Conservation (phyloP, 73 alveolate genomes). For the Paramecium sonneborni region DNA sequence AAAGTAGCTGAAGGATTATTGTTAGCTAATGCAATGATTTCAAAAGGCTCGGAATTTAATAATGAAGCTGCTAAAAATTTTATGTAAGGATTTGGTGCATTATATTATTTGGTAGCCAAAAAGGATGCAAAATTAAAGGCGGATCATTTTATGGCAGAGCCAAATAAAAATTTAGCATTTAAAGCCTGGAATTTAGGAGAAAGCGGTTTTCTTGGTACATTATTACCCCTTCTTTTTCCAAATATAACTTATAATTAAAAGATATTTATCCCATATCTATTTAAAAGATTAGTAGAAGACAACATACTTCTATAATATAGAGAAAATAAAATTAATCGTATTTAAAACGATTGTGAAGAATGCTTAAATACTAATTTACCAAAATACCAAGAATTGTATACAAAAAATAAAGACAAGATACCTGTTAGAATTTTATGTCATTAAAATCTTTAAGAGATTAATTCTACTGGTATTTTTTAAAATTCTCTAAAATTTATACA, state of each 20-base stretch:
- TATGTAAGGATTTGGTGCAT: conserved; percentile 58
- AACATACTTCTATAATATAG: conserved; percentile 21
- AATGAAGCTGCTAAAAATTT: neutral
- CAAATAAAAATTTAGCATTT: conserved; percentile 9
- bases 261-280: conserved; percentile 23
- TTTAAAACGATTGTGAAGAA: conserved; percentile 2
- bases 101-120: conserved; percentile 47
- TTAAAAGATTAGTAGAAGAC: conserved; percentile 11
- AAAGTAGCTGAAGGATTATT: conserved; percentile 51
- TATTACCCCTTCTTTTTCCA: conserved; percentile 50
- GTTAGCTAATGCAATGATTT: conserved; percentile 61
- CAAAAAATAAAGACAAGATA: neutral
- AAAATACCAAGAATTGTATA: neutral
- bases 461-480: neutral
- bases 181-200: conserved; percentile 69
- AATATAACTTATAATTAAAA: conserved; percentile 32
- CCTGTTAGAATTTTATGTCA: conserved; percentile 43
- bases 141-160: conserved; percentile 61
- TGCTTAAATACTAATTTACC: neutral
- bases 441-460: neutral
- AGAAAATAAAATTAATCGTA: conserved; percentile 35
- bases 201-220: conserved; percentile 14
- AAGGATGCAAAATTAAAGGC: conserved; percentile 52
- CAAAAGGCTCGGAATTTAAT: conserved; percentile 62
- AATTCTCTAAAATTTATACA: neutral